Evolutionary conservation across 768 basidiomycete species (phyloP), one percentile per base, ranked within the genome.

Genomic region (Termitomyces sp.): DNA sequence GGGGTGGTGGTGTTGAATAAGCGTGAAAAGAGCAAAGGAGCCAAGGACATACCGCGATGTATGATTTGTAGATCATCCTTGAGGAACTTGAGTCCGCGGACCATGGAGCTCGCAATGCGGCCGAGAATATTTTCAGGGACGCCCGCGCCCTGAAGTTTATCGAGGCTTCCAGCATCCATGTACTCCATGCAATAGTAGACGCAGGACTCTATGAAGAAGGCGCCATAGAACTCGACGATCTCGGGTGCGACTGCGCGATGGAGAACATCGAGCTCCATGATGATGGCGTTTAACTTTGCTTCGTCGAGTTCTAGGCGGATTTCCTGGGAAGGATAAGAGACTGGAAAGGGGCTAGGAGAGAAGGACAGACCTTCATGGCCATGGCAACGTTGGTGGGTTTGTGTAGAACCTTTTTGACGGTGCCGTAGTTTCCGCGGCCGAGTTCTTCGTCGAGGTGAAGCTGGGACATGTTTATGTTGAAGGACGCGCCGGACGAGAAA

Each of bases 131-230:
- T 79, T 68, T 99, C 97, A 48, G 85, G 83, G 59, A 87, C 78
- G 43, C 87, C 83, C 16, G 76, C 75, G 44, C 75, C 77, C 51
- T 78, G 75, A 30, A 98, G 80, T 62, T 88, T 91, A 71, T 98
- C 97, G 47, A 99, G 81, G 40, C 88, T 91, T n/a, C 95, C 95
- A 12, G 95, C 95, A 70, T 99, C 96, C 97, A 99, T 99, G 75
- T 88, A 93, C 78, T 99, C 97, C 95, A 98, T 98, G 74, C 95
- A 98, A 72, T 97, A 98, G 75, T 99, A 98, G 24, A 99, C 97
- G 71, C 96, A 99, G n/a, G 93, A 93, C 70, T 99, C 97, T 73
- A 97, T 95, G 74, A 97, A 98, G 78, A 99, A 99, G 4, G 97
- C 97, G 44, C 97, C 97, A 69, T 96, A 98, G 66, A 99, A 99